phyloP scores from a whole-genome alignment of 148 eudicot genomes.

The Camellia lanceoleosa region DNA sequence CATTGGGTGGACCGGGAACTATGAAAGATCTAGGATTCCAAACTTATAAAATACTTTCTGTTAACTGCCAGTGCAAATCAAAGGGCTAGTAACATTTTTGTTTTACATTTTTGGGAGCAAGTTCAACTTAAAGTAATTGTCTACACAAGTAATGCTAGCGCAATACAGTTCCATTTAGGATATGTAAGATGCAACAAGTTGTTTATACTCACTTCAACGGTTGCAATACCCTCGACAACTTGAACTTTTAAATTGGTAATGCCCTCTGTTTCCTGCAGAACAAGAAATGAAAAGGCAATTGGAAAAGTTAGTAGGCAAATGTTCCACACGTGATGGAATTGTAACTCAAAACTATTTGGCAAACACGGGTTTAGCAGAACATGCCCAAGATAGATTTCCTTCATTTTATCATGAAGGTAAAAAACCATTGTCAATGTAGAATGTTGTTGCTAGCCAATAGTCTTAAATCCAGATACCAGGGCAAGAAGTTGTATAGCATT shows the following conservation, averaged over 20 bases:
- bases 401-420: neutral
- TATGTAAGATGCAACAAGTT: constrained; percentile 3
- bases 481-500: neutral
- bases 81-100: neutral
- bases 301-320: neutral
- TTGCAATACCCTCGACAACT: constrained; percentile 81
- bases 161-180: neutral
- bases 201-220: constrained; percentile 60
- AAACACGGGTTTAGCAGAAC: neutral
- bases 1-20: neutral
- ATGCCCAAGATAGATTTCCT: constrained; percentile 5
- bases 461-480: neutral
- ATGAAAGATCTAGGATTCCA: neutral
- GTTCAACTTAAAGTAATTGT: neutral
- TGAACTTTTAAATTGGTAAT: constrained; percentile 61
- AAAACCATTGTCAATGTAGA: neutral
- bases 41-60: neutral
- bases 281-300: neutral
- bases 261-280: constrained; percentile 72
- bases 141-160: neutral
- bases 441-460: neutral
- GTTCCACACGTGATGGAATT: neutral
- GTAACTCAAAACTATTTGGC: neutral
- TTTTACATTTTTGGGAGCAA: neutral
- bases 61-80: neutral